Evolutionary conservation across 345 rosid genomes (phyloP), one percentile per base, ranked within the genome.

Genomic region (Aurinia saxatilis): DNA sequence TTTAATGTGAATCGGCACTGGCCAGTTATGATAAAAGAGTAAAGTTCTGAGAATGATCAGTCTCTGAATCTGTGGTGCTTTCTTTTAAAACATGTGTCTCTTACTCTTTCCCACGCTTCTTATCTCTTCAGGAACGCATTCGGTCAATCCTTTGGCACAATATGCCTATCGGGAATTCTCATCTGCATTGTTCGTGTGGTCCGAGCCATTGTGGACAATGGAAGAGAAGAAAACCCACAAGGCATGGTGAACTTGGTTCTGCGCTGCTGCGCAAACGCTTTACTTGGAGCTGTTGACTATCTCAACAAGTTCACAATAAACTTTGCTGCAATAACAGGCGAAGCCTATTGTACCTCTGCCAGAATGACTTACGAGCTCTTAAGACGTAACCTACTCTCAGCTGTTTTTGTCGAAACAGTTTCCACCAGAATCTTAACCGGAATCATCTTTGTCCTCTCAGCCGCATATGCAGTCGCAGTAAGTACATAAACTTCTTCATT

Each of bases 321-420:
- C 84, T 89, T 92, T 59, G 88, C 89, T 5, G 93, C 98, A 29
- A 89, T 92, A 58, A 87, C 98, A 0, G 97, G 98, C 1, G 97
- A 89, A 71, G 75, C 84, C 29, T 92, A 92, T 73, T 89, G 95
- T 81, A 66, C 81, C 19, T 92, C 91, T 35, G 93, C 98, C 1
- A 84, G 78, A 74, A 89, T 87, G 97, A 82, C 95, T 14, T 92
- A 89, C 36, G 95, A 89, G 71, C 95, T 92, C 34, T 73, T 92
- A 45, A 85, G 73, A 62, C 95, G 95, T 17, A 92, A 92, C 60
- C 91, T 92, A 3, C 91, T 92, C 53, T 92, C 98, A 25, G 85
- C 95, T 61, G 95, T 84, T 48, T 81, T 87, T 16, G 95, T 92
- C 29, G 97, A 92, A 79, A 87, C 91, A 2, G 75, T 89, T 59